These are phyloP conservation scores for Phialemonium atrogriseum DNA, from an alignment of 2,329 filamentous ascomycete species.

Conservation along the genomic window DNA sequence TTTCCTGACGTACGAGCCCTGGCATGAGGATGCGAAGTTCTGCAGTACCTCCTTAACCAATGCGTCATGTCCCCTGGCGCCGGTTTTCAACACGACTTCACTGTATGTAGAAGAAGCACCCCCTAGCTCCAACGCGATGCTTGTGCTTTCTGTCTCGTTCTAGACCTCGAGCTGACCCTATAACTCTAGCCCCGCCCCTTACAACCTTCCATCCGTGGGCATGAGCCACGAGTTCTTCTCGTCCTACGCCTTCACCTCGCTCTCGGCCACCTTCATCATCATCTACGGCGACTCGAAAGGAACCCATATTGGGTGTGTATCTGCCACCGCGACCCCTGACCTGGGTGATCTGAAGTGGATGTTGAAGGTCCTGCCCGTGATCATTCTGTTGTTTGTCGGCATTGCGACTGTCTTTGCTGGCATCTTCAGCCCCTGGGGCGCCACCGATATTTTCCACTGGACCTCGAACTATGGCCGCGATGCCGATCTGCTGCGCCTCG, in stretches of 20 bases:
- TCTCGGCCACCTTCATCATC: slow-evolving; percentile 65
- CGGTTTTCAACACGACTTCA: slow-evolving; percentile 50
- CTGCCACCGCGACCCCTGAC: slow-evolving; percentile 74
- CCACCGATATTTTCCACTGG: slow-evolving; percentile 85
- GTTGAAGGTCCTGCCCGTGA: slow-evolving; percentile 67
- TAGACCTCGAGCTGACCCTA: too few relatives aligned
- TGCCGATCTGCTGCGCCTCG: slow-evolving; percentile 79
- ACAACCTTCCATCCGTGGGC: slow-evolving; percentile 61
- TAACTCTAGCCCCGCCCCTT: slow-evolving; percentile 24
- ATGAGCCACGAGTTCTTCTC: slow-evolving; percentile 67
- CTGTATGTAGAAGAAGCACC: slow-evolving; percentile 30
- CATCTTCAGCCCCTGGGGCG: slow-evolving; percentile 91
- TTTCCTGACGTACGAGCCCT: slow-evolving; percentile 71
- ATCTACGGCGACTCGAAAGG: slow-evolving; percentile 61
- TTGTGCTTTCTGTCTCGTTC: too few relatives aligned
- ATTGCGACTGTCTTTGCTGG: slow-evolving; percentile 76
- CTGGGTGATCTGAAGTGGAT: slow-evolving; percentile 63
- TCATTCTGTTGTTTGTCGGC: slow-evolving; percentile 71
- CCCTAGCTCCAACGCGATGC: too few relatives aligned
- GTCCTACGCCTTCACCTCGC: slow-evolving; percentile 79
- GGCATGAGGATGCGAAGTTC: slow-evolving; percentile 48
- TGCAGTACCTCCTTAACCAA: slow-evolving; percentile 54
- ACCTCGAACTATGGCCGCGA: slow-evolving; percentile 97
- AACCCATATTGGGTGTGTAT: slow-evolving; percentile 69
- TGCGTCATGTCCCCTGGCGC: slow-evolving; percentile 64